Evolutionary conservation across 805 yeast genomes (phyloP), one percentile per base, ranked within the genome.

Genomic region (Candida argentea): DNA sequence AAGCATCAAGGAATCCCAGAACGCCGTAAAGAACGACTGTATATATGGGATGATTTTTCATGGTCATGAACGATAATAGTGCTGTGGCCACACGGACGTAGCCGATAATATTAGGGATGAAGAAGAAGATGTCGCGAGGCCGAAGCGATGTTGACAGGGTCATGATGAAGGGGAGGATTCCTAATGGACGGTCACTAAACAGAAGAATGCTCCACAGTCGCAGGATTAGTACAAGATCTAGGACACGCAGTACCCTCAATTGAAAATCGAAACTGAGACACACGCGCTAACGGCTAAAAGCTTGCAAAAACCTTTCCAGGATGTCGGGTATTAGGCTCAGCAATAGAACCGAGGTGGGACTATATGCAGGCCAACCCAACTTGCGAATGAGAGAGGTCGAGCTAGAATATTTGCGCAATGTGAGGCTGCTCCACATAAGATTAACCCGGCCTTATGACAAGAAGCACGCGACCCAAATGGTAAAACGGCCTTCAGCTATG

Each of bases 1-100:
- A 72, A 0, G 99, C 99, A 55, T 91, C 99, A 37, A 91, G 63
- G 31, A 91, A 63, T 43, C 98, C 93, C 8, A 95, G 85, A 12
- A 85, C 63, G 10, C 93, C 80, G 50, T 91, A 91, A 25, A 86
- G 61, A 12, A 72, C 51, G 22, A 83, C 73, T 28, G 95, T 86
- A 49, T 68, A 67, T 32, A 78, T 57, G 13, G 96, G 98, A 51
- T 85, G 91, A 46, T 68, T 62, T 40, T 71, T 68, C 98, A 91
- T 91, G 40, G 81, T 68, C 36, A 72, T 61, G 38, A 87, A 74
- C 22, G 97, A 86, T 23, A 81, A 57, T 27, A 86, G 46, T 7
- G 95, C 93, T 14, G 94, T 75, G 20, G 80, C 42, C 12, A 93
- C 87, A 37, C 99, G 72, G 24, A 77, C 48, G 51, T 84, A 86